Base-by-base conservation (phyloP, 768 basidiomycete genomes). In the Coprinopsis cinerea region DNA sequence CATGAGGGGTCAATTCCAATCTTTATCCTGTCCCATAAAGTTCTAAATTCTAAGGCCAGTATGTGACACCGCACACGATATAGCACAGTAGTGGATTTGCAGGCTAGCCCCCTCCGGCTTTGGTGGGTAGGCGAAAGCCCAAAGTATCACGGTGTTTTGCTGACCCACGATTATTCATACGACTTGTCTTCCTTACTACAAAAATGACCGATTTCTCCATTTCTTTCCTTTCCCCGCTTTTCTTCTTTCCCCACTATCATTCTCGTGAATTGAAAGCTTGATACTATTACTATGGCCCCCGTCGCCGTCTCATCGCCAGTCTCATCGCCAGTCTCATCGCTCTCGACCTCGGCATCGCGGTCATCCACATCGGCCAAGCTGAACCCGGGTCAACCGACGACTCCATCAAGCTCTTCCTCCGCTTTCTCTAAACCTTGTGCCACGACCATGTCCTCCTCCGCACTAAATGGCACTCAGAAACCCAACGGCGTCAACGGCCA, bases 291-390 rank as follows among this genome's bases (percentile, higher is more conserved):
- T n/a, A 45, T 45, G 44, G 25, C 28, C 18, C 28, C 44, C 17
- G 44, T 32, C 20, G 25, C 44, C 14, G 11, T 17, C 6, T 43
- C 41, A 4, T 17, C 25, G 4, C 11, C 37, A 11, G 7, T 20
- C 7, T 7, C 37, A 11, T 13, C 44, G 17, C 25, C 44, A 18
- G 27, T 18, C 4, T 32, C 42, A 22, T 23, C 42, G 24, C 9
- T 45, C 25, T 47, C 55, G 20, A 44, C 49, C 48, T 49, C 52
- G 48, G n/a, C 59, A 32, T 70, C 71, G 65, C 58, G 57, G 20
- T n/a, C 9, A 32, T 18, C 11, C 9, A 40, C 13, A 40, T 20
- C 18, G 7, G 9, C 37, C 7, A 40, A 20, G 18, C 37, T 10
- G 30, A 39, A 39, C 37, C 37, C 37, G 37, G 17, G 37, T 39